Base-by-base conservation (phyloP, 495 filamentous ascomycete species). In the Terfezia boudieri region DNA sequence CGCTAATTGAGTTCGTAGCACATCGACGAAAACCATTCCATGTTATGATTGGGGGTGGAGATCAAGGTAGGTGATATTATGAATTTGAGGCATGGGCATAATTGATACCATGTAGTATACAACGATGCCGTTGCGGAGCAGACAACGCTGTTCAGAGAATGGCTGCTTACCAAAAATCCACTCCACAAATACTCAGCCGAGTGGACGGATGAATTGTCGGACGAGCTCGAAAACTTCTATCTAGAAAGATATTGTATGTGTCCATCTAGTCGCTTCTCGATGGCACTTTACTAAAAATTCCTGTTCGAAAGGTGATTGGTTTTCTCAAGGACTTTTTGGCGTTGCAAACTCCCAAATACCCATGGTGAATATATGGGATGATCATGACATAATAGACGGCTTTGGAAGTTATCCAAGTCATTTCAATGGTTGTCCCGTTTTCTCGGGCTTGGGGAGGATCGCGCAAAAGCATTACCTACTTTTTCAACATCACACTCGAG, bases 381-480 rank as follows among this genome's bases (percentile, higher is more conserved):
- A 96, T 61, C 90, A 96, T 68, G 90, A 98, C 59, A 93, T 96
- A 60, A 90, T 98, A 58, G 89, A 98, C 67, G 92, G 90, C 1
- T 98, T 78, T 66, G 92, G 92, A 7, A 93, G 86, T 0, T 98
- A 98, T 63, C 78, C 88, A 1, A 76, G 93, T 56, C 76, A 87
- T 60, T 90, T 93, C 61, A 96, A 95, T 84, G 73, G 77, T 55
- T 84, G 82, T n/a, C 78, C 82, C 16, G 84, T 96, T 12, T 92
- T 98, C 60, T 81, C 78, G 2, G 90, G 90, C 4, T 67, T 98
- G 41, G 90, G 90, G 9, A 80, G 80, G 50, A 77, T 95, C 50
- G 90, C 89, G 1, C 94, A 89, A 73, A 98, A 96, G 65, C 95
- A 95, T 63, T 98, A 98, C 62, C 79, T 98, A 78, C 74, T 98